Evolutionary conservation across 179 eudicot species (phyloP).

Genomic region (Patellifolia procumbens): DNA sequence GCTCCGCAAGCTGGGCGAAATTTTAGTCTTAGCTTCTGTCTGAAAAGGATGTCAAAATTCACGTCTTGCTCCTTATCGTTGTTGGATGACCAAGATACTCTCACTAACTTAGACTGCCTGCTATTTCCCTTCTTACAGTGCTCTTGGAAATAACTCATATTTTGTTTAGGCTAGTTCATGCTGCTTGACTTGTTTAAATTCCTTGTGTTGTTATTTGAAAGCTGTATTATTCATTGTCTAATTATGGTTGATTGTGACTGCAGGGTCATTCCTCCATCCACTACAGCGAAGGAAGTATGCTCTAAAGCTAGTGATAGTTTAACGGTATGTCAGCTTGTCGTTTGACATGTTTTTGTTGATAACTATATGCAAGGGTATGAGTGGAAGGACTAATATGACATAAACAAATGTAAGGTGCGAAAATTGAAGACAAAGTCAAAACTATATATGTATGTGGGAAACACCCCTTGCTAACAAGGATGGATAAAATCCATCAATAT

Average conservation of each 20-base stretch:
- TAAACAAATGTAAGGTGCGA: too few species aligned
- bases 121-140: not conserved
- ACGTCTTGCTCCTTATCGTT: not conserved
- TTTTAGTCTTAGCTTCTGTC: not conserved
- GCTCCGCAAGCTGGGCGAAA: not conserved
- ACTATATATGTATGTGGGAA: too few species aligned
- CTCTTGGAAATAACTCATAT: not conserved
- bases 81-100: not conserved
- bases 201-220: not conserved
- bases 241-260: constrained; percentile 12
- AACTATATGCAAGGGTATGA: too few species aligned
- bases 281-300: constrained; percentile 16
- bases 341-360: not conserved
- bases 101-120: not conserved
- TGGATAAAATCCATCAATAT: too few species aligned
- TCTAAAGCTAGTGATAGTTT: constrained; percentile 15
- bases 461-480: too few species aligned
- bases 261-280: constrained; percentile 25
- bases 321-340: constrained; percentile 16
- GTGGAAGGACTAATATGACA: too few species aligned
- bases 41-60: not conserved
- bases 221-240: not conserved
- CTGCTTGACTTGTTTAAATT: not conserved
- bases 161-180: not conserved
- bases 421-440: too few species aligned